Evolutionary conservation across 2,329 filamentous ascomycete genomes (phyloP).

Genomic region (Pestalotiopsis sp.): DNA sequence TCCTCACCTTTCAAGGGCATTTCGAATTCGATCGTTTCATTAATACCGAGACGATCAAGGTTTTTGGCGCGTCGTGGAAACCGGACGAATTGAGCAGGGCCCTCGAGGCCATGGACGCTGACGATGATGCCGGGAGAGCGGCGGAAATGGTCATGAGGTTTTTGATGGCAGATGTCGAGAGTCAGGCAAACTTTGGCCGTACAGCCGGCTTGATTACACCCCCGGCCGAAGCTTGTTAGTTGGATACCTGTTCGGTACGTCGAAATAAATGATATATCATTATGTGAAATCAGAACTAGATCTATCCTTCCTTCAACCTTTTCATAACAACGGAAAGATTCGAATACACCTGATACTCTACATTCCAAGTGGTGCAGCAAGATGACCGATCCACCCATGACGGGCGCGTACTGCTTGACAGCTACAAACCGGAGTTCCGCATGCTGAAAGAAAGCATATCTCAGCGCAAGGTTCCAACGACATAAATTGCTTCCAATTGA

Average conservation of each 20-base stretch:
- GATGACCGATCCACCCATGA: too few relatives aligned
- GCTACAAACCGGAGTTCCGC: too few relatives aligned
- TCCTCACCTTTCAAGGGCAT: constrained; percentile 40
- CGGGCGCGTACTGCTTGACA: too few relatives aligned
- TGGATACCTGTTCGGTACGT: neutral
- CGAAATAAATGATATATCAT: too few relatives aligned
- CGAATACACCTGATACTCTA: too few relatives aligned
- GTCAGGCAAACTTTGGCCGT: neutral
- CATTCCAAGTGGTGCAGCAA: too few relatives aligned
- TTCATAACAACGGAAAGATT: too few relatives aligned
- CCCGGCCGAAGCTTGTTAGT: neutral
- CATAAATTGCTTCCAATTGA: too few relatives aligned
- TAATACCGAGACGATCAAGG: constrained; percentile 28
- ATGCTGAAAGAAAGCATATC: too few relatives aligned
- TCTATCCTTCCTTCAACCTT: too few relatives aligned
- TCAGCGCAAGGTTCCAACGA: too few relatives aligned
- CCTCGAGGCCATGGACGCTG: constrained; percentile 3
- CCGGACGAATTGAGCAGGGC: neutral
- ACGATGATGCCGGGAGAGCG: constrained; percentile 11
- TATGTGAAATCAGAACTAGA: too few relatives aligned
- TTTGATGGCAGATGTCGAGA: neutral
- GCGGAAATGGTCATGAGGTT: constrained; percentile 11
- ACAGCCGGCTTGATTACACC: neutral
- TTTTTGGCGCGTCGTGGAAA: constrained; percentile 12
- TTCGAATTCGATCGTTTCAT: constrained; percentile 40